phyloP scores from a whole-genome alignment of 495 filamentous ascomycete species.

The Sphaerosporella brunnea region DNA sequence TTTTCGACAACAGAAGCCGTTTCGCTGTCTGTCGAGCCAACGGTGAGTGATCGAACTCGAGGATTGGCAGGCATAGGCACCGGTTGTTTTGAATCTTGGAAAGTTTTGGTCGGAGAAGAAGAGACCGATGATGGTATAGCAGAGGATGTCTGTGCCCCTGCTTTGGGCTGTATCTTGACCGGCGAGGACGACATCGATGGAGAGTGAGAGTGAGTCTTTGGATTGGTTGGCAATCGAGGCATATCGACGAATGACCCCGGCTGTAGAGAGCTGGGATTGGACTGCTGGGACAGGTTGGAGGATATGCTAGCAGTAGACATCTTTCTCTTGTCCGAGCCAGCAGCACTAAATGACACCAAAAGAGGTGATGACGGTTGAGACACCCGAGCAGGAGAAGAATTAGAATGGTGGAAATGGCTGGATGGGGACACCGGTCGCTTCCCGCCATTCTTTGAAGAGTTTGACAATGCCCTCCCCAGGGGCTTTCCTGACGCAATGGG shows the following conservation, averaged over 20 bases:
- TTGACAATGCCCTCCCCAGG: constrained; percentile 66
- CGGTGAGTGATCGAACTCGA: constrained; percentile 73
- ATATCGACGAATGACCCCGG: constrained; percentile 37
- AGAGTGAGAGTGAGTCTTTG: no score
- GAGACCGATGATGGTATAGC: constrained; percentile 19
- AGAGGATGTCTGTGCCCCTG: no score
- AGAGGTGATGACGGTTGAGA: constrained; percentile 93
- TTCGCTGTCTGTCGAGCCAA: constrained; percentile 85
- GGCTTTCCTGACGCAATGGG: constrained; percentile 60
- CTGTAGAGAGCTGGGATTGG: constrained; percentile 45
- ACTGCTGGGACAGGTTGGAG: constrained; percentile 65
- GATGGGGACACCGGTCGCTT: constrained; percentile 79
- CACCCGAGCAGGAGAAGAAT: constrained; percentile 65
- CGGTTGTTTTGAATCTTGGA: constrained; percentile 14
- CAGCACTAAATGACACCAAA: constrained; percentile 66
- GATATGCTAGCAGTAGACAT: constrained; percentile 44
- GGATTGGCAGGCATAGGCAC: constrained; percentile 21
- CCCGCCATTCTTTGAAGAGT: constrained; percentile 34
- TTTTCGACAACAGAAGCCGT: constrained; percentile 43
- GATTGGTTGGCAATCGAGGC: constrained; percentile 40
- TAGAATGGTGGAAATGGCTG: constrained; percentile 47
- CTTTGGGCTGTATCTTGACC: constrained; percentile 50
- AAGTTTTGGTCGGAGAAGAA: constrained; percentile 22
- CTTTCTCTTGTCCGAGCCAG: constrained; percentile 40
- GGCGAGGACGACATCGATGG: constrained; percentile 47